Percentiles rank a stretch among this genome's conserved stretches.
These are phyloP conservation scores for Neofusicoccum sp. DNA, from an alignment of 2,329 filamentous ascomycete genomes.

Conservation along the genomic window DNA sequence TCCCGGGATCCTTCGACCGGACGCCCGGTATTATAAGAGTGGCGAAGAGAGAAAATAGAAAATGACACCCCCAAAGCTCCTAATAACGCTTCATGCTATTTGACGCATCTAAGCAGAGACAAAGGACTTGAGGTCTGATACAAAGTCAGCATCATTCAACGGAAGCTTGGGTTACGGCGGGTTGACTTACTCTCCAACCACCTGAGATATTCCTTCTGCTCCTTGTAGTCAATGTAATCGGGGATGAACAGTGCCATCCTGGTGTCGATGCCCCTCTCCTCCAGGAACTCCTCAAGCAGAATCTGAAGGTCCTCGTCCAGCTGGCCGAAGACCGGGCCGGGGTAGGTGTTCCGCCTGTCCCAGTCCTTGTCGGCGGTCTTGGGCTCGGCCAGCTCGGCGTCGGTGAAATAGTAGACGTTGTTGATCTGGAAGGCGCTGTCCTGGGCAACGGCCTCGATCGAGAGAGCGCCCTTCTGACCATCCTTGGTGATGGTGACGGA, in stretches of 20 bases:
- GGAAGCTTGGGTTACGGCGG: not conserved
- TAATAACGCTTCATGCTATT: not conserved
- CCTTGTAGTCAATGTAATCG: conserved; percentile 97
- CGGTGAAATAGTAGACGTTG: conserved; percentile 83
- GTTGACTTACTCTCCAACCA: conserved; percentile 67
- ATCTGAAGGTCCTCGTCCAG: conserved; percentile 95
- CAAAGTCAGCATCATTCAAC: conserved; percentile 23
- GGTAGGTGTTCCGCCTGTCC: conserved; percentile 74
- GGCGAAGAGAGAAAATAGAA: not conserved
- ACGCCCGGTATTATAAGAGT: not conserved
- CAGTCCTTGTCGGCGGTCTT: conserved; percentile 74
- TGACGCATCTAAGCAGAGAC: conserved; percentile 40
- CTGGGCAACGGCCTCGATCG: conserved; percentile 81
- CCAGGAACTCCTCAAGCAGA: conserved; percentile 87
- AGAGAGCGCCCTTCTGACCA: conserved; percentile 71
- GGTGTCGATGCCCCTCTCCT: conserved; percentile 88
- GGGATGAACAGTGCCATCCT: conserved; percentile 86
- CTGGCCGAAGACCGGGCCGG: conserved; percentile 88
- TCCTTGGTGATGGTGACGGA: conserved; percentile 88
- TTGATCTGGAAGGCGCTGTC: conserved; percentile 85
- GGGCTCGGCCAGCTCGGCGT: conserved; percentile 73
- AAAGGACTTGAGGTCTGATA: conserved; percentile 74
- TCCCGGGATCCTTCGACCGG: not conserved
- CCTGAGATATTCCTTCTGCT: conserved; percentile 91
- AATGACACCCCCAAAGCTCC: not conserved